A percentile compares a stretch with the other conserved stretches of the same genome.
Conservation (phyloP, 2,329 filamentous ascomycete species). For the Fusarium veterinarium region DNA sequence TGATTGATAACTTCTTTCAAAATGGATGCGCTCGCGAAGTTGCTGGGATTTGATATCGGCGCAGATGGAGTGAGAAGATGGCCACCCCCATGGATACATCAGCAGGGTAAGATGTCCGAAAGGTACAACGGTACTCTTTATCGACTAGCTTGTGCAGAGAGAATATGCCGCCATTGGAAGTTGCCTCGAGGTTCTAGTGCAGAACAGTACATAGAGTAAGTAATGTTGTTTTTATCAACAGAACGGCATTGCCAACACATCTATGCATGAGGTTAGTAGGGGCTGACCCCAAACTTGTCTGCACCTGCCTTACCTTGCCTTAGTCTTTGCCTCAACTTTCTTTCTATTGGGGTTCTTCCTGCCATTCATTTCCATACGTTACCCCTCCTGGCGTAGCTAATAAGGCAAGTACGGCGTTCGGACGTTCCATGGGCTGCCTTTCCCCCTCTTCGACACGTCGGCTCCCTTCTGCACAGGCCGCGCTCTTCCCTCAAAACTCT, state of each 20-base stretch:
- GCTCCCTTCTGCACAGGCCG: slow-evolving; percentile 21
- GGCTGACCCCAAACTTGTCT: slow-evolving; percentile 42
- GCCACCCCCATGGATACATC: slow-evolving; percentile 14
- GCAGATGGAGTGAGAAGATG: slow-evolving; percentile 16
- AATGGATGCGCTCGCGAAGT: neutral
- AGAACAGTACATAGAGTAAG: slow-evolving; percentile 40
- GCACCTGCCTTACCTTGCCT: slow-evolving; percentile 34
- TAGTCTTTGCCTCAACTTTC: slow-evolving; percentile 43
- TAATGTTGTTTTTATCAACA: slow-evolving; percentile 58
- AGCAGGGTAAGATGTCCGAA: slow-evolving; percentile 11
- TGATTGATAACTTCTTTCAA: neutral
- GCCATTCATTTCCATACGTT: slow-evolving; percentile 24
- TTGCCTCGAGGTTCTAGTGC: slow-evolving; percentile 32
- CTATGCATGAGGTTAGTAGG: slow-evolving; percentile 72
- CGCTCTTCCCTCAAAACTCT: neutral
- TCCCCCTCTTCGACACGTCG: slow-evolving; percentile 33
- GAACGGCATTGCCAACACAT: slow-evolving; percentile 78
- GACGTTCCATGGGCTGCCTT: slow-evolving; percentile 13
- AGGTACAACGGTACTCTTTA: slow-evolving; percentile 35
- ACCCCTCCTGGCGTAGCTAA: slow-evolving; percentile 26
- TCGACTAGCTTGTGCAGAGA: slow-evolving; percentile 30
- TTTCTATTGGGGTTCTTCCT: slow-evolving; percentile 34
- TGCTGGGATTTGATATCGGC: slow-evolving; percentile 4
- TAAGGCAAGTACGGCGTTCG: slow-evolving; percentile 25
- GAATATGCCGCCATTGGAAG: slow-evolving; percentile 38